These are phyloP conservation scores for Penicillium cataractarum DNA, from an alignment of 495 filamentous ascomycete species.

Conservation along the genomic window DNA sequence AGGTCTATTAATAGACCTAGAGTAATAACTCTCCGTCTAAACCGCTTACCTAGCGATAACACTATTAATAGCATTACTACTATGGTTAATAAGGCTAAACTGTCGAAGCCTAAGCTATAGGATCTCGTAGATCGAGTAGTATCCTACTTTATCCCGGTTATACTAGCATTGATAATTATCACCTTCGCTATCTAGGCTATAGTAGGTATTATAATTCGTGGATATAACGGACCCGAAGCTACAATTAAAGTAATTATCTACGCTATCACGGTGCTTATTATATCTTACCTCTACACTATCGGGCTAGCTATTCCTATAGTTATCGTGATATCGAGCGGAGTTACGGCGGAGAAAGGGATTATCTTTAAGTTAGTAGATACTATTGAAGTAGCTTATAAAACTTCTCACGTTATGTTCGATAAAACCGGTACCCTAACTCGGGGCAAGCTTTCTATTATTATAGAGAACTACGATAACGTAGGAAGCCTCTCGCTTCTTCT, in stretches of 20 bases:
- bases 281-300: conserved; percentile 83
- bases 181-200: conserved; percentile 65
- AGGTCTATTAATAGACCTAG: conserved; percentile 69
- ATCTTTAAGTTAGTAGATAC: conserved; percentile 68
- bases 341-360: conserved; percentile 67
- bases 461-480: conserved; percentile 36
- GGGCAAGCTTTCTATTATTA: conserved; percentile 57
- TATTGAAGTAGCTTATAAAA: conserved; percentile 65
- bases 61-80: conserved; percentile 69
- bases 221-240: conserved; percentile 48
- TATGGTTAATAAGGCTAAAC: conserved; percentile 72
- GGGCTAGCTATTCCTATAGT: conserved; percentile 84
- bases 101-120: conserved; percentile 70
- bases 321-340: conserved; percentile 68
- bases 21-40: conserved; percentile 58
- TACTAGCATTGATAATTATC: conserved; percentile 58
- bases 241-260: conserved; percentile 70
- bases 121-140: conserved; percentile 70
- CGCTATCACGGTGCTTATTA: conserved; percentile 70
- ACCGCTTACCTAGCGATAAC: conserved; percentile 67
- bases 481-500: conserved; percentile 41
- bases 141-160: conserved; percentile 64
- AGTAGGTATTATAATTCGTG: conserved; percentile 52
- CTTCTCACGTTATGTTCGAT: conserved; percentile 76
- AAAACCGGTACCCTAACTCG: conserved; percentile 80